These are phyloP conservation scores for Pulveroboletus frians DNA, from an alignment of 768 basidiomycete species.

Conservation along the genomic window DNA sequence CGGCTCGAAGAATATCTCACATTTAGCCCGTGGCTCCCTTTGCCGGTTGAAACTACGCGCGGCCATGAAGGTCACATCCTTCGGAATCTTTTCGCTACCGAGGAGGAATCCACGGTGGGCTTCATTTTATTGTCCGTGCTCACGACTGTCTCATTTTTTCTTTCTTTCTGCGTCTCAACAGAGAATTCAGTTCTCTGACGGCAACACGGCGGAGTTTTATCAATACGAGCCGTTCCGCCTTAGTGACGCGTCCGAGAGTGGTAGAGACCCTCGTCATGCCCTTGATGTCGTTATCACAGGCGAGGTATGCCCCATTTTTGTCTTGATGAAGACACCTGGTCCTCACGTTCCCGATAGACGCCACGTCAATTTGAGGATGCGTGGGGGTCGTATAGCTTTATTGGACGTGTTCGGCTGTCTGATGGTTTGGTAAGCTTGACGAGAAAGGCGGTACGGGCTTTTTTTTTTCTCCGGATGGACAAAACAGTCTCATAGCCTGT, in stretches of 20 bases:
- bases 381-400: constrained; percentile 63
- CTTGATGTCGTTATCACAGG: constrained; percentile 35
- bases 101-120: constrained; percentile 22
- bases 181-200: constrained; percentile 28
- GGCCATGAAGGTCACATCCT: constrained; percentile 23
- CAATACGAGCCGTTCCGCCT: constrained; percentile 30
- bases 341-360: constrained; percentile 40
- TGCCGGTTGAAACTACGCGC: constrained; percentile 20
- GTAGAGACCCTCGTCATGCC: constrained; percentile 27
- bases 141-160: constrained; percentile 19
- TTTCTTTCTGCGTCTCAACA: constrained; percentile 3
- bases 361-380: constrained; percentile 48
- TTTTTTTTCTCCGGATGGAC: constrained; percentile 6
- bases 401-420: constrained; percentile 48
- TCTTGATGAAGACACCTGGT: constrained; percentile 13
- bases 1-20: constrained; percentile 41
- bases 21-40: constrained; percentile 36
- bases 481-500: background rate
- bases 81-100: constrained; percentile 19
- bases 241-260: constrained; percentile 25
- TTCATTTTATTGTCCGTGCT: constrained; percentile 4
- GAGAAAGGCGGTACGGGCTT: constrained; percentile 51
- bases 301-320: constrained; percentile 25
- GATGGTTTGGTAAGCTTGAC: constrained; percentile 59
- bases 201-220: constrained; percentile 19